phyloP scores from a whole-genome alignment of 176 grass and related monocot genomes.

The Eragrostis curvula region DNA sequence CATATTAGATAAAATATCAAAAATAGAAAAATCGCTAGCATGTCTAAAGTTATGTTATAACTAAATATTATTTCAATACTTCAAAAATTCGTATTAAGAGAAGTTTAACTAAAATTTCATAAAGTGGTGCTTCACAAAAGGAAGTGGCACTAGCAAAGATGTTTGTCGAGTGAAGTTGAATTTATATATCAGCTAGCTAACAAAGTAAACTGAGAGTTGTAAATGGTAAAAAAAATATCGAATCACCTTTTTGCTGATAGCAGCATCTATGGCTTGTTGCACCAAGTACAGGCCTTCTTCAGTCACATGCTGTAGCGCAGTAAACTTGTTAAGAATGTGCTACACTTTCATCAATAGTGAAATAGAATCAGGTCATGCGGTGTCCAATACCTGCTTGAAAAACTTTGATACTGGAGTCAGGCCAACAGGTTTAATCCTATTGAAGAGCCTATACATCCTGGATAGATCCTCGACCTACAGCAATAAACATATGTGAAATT shows the following conservation, averaged over 20 bases:
- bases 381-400: conserved; percentile 79
- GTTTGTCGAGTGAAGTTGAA: no score
- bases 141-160: no score
- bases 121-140: no score
- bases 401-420: conserved; percentile 80
- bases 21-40: no score
- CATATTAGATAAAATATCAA: no score
- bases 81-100: no score
- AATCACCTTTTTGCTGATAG: conserved; percentile 81
- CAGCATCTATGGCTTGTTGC: conserved; percentile 92
- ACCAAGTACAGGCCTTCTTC: conserved; percentile 75
- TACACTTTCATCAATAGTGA: conserved; percentile 30
- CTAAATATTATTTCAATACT: no score
- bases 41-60: no score
- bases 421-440: conserved; percentile 59
- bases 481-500: background rate
- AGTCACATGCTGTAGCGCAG: conserved; percentile 79
- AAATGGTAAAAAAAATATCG: no score
- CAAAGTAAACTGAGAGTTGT: background rate
- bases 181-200: no score
- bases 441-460: conserved; percentile 91
- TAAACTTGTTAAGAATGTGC: conserved; percentile 5
- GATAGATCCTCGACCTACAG: conserved; percentile 84
- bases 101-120: no score
- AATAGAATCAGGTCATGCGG: background rate